A percentile compares a stretch with the other conserved stretches of the same genome.
Conservation (phyloP, 2,329 filamentous ascomycete genomes). For the Lasiodiplodia hormozganensis region DNA sequence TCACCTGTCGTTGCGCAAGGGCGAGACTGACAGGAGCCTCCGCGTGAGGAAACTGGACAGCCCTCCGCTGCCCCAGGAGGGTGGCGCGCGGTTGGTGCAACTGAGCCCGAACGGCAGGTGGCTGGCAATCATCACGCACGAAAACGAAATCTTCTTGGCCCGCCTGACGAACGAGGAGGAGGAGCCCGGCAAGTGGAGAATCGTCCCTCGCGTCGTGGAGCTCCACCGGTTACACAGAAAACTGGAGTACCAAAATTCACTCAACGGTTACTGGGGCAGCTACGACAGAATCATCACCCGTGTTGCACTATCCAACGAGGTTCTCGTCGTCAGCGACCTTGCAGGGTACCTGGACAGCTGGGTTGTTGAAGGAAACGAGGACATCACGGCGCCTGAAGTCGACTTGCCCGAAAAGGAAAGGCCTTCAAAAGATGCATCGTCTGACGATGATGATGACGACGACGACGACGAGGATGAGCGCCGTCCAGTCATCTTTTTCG, state of each 20-base stretch:
- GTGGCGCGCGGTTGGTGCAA: slow-evolving; percentile 72
- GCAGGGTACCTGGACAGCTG: slow-evolving; percentile 89
- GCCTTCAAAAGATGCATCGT: slow-evolving; percentile 30
- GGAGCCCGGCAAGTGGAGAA: slow-evolving; percentile 44
- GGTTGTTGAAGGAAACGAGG: slow-evolving; percentile 69
- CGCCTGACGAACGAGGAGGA: slow-evolving; percentile 55
- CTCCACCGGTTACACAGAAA: slow-evolving; percentile 48
- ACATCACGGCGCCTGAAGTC: slow-evolving; percentile 52
- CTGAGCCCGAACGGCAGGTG: slow-evolving; percentile 75
- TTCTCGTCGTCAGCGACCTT: slow-evolving; percentile 81
- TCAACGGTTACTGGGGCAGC: slow-evolving; percentile 71
- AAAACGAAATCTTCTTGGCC: slow-evolving; percentile 55
- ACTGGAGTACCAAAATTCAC: slow-evolving; percentile 40
- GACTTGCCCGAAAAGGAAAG: slow-evolving; percentile 39
- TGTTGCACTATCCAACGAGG: slow-evolving; percentile 75
- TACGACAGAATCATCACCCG: slow-evolving; percentile 81
- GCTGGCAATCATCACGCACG: slow-evolving; percentile 63
- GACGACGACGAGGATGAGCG: slow-evolving; percentile 60
- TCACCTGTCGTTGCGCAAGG: slow-evolving; percentile 63
- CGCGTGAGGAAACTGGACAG: slow-evolving; percentile 74
- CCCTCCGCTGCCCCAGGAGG: slow-evolving; percentile 56
- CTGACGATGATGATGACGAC: slow-evolving; percentile 46
- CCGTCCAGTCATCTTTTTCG: slow-evolving; percentile 57
- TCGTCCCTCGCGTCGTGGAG: slow-evolving; percentile 47
- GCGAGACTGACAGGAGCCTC: slow-evolving; percentile 65